Evolutionary conservation across 225 moss, liverwort and hornwort genomes (phyloP), one percentile per base, ranked within the genome.

Genomic region (Sphagnum contortum): DNA sequence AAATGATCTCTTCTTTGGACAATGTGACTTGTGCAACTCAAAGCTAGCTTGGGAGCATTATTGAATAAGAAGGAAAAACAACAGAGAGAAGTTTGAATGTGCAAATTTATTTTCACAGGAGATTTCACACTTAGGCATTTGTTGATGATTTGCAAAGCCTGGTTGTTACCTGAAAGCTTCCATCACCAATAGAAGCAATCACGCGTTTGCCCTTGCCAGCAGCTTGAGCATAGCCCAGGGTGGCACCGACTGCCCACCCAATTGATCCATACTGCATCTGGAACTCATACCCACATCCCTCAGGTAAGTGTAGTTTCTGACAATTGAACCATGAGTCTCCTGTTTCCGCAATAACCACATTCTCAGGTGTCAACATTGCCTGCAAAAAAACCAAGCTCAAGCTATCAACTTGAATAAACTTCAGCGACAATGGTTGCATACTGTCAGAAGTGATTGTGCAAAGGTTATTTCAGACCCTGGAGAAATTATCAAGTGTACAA

Each of bases 181-280:
- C 83, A 70, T 89, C 86, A 11, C 86, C 86, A 46, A 89, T 89
- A 68, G 79, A 89, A 61, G 83, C 57, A 68, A 89, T 83, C 5
- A 80, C 78, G 2, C 79, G 75, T 50, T 86, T 75, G 29, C 49
- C 50, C 53, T 86, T 75, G 29, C 49, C 50, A 7, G 73, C 57
- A 52, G 79, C 81, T 70, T 81, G 79, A 9, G 83, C 80, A 48
- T 86, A 89, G 3, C 86, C 89, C 6, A 83, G 52, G 5, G 78
- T 76, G n/a, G 80, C 83, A 66, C 86, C 83, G 59, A 89, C 70
- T 0, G 81, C 76, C 86, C 86, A 89, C 3, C 81, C 86, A 62
- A 83, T 86, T 2, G 81, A 86, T 56, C 83, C 78, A 52, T 89
- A 86, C 44, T 89, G 89, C 81, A 89, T 86, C 78, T 88, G 88